phyloP scores from a whole-genome alignment of 2,329 filamentous ascomycete species.

The Beauveria varroae region DNA sequence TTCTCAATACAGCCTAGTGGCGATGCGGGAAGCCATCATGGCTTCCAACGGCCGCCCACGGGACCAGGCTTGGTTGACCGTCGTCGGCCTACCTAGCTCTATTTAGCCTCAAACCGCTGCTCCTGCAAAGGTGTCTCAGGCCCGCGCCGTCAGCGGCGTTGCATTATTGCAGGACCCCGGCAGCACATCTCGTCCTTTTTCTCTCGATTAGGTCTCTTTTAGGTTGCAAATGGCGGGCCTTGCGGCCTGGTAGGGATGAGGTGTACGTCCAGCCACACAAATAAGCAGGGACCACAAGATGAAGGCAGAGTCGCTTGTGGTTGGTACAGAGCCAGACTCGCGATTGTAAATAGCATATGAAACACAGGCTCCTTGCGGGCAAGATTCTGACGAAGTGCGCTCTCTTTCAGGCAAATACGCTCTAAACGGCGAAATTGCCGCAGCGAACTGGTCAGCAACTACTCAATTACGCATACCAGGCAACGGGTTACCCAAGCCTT shows the following conservation, averaged over 20 bases:
- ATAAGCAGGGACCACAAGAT: conserved; percentile 2
- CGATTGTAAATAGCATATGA: neutral
- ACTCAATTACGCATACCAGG: neutral
- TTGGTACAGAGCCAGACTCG: too few species aligned
- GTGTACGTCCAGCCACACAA: neutral
- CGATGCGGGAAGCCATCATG: neutral
- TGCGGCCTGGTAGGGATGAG: neutral
- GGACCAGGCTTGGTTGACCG: neutral
- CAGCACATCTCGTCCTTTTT: neutral
- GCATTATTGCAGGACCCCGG: neutral
- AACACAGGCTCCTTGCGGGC: neutral
- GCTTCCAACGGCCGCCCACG: neutral
- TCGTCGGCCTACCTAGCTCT: conserved; percentile 15
- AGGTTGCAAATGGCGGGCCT: neutral
- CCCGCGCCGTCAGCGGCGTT: neutral
- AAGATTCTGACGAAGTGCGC: neutral
- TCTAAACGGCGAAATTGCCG: neutral
- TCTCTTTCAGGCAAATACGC: neutral
- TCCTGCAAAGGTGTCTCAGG: neutral
- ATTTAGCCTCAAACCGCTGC: neutral
- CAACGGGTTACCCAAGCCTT: neutral
- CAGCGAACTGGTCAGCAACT: neutral
- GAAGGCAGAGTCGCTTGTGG: neutral
- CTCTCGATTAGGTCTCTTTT: neutral
- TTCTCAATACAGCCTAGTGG: neutral